A percentile compares a stretch with the other conserved stretches of the same genome.
Evolutionary conservation across 805 yeast genomes (phyloP).

Genomic region (Clavispora phyllophila): DNA sequence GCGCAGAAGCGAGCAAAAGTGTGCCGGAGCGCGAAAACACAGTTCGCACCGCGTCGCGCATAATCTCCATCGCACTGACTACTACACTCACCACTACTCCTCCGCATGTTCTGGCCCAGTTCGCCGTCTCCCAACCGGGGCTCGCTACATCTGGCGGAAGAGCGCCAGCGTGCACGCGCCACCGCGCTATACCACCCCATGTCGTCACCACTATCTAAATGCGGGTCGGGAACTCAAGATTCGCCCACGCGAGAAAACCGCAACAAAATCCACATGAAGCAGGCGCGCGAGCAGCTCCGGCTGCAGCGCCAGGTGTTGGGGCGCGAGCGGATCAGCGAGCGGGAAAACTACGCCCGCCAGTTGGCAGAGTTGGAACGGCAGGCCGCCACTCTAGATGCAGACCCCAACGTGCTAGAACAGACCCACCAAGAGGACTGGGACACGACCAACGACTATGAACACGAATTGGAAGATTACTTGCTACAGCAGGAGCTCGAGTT

Average conservation of each 20-base stretch:
- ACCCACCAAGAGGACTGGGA: neutral
- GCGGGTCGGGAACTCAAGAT: neutral
- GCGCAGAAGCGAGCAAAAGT: no score
- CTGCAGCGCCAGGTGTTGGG: slow-evolving; percentile 6
- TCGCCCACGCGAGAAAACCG: slow-evolving; percentile 1
- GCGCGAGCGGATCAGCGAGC: slow-evolving; percentile 11
- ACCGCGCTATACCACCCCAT: slow-evolving; percentile 11
- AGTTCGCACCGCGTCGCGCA: neutral
- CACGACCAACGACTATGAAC: slow-evolving; percentile 4
- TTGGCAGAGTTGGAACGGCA: slow-evolving; percentile 6
- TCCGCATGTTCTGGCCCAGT: slow-evolving; percentile 12
- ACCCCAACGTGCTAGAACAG: slow-evolving; percentile 7
- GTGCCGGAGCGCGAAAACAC: no score
- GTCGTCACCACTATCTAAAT: slow-evolving; percentile 2
- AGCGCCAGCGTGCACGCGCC: slow-evolving; percentile 10
- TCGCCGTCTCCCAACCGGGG: slow-evolving; percentile 8
- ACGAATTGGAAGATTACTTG: slow-evolving; percentile 13
- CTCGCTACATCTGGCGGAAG: slow-evolving; percentile 6
- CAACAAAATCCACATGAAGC: slow-evolving; percentile 4
- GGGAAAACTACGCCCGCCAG: slow-evolving; percentile 5
- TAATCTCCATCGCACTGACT: no score
- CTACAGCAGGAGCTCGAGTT: slow-evolving; percentile 15
- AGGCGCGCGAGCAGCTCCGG: slow-evolving; percentile 9
- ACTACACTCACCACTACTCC: no score
- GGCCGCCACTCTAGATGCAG: slow-evolving; percentile 9